These are phyloP conservation scores for Aspergillus aculeatus DNA, from an alignment of 2,329 filamentous ascomycete species.

Conservation along the genomic window DNA sequence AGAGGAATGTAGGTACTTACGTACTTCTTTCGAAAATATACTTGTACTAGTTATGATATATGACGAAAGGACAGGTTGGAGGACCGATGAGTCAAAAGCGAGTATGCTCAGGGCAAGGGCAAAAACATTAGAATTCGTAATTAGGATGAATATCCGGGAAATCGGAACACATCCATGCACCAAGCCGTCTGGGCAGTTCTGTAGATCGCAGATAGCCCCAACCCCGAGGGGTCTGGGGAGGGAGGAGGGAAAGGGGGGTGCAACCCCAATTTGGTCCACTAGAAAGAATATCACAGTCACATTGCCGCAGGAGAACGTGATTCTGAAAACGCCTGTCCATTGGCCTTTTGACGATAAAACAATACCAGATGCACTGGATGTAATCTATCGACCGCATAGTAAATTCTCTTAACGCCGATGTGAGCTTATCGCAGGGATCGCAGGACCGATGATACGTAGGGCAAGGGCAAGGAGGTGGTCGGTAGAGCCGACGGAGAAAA, in stretches of 20 bases:
- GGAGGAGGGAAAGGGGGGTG: not conserved
- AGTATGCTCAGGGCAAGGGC: not conserved
- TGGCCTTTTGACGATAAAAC: not conserved
- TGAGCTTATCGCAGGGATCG: conserved; percentile 6
- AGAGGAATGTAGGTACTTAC: not conserved
- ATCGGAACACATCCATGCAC: conserved; percentile 24
- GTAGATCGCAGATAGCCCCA: conserved; percentile 19
- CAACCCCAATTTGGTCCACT: not conserved
- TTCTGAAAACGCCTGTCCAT: not conserved
- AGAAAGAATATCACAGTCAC: not conserved
- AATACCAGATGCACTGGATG: not conserved
- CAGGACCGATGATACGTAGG: not conserved
- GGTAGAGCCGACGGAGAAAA: conserved; percentile 5
- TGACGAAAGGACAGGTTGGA: too few species aligned
- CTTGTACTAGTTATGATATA: too few species aligned
- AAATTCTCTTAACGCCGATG: not conserved
- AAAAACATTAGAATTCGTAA: not conserved
- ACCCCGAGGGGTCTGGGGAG: conserved; percentile 12
- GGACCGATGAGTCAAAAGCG: not conserved
- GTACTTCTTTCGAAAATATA: too few species aligned
- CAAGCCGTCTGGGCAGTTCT: conserved; percentile 19
- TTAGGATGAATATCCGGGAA: conserved; percentile 10
- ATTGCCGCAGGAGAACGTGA: not conserved
- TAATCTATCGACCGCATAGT: not conserved
- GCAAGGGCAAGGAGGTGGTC: not conserved